A percentile compares a stretch with the other conserved stretches of the same genome.
These are phyloP conservation scores for Porcisia deanei DNA, from an alignment of 208 protist species.

Conservation along the genomic window DNA sequence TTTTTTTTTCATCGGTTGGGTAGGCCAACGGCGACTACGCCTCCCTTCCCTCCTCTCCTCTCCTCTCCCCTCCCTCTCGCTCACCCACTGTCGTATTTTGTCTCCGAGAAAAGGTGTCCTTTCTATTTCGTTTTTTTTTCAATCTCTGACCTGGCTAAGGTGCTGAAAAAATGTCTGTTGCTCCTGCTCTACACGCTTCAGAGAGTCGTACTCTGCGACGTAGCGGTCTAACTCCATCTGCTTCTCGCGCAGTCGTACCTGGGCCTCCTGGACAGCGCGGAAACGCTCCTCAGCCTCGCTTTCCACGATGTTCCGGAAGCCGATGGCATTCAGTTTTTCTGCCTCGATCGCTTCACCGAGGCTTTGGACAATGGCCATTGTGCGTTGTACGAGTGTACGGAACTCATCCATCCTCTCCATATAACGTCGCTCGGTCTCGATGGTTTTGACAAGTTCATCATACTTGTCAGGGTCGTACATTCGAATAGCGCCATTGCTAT, in stretches of 20 bases:
- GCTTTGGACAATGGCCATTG: slow-evolving; percentile 79
- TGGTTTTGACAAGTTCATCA: slow-evolving; percentile 76
- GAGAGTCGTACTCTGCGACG: slow-evolving; percentile 84
- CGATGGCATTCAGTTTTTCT: slow-evolving; percentile 88
- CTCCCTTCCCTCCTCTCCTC: too few species aligned
- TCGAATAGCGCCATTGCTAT: slow-evolving; percentile 83
- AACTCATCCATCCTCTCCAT: slow-evolving; percentile 89
- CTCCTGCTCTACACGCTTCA: slow-evolving; percentile 81
- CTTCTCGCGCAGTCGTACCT: slow-evolving; percentile 86
- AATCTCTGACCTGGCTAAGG: slow-evolving; percentile 72
- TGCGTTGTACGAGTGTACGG: slow-evolving; percentile 71
- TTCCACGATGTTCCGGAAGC: slow-evolving; percentile 86
- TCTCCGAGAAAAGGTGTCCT: too few species aligned
- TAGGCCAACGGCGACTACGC: too few species aligned
- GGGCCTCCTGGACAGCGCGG: slow-evolving; percentile 75
- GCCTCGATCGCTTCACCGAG: slow-evolving; percentile 83
- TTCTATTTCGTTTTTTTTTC: neutral
- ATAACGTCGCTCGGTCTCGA: slow-evolving; percentile 75
- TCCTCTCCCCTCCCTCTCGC: too few species aligned
- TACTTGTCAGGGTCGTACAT: slow-evolving; percentile 93
- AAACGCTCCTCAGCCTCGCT: slow-evolving; percentile 85
- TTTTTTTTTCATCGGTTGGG: too few species aligned
- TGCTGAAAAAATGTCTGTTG: slow-evolving; percentile 81
- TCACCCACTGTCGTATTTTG: too few species aligned
- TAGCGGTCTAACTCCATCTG: slow-evolving; percentile 91